These are phyloP conservation scores for Botrytis squamosa DNA, from an alignment of 2,329 filamentous ascomycete genomes.

Conservation along the genomic window DNA sequence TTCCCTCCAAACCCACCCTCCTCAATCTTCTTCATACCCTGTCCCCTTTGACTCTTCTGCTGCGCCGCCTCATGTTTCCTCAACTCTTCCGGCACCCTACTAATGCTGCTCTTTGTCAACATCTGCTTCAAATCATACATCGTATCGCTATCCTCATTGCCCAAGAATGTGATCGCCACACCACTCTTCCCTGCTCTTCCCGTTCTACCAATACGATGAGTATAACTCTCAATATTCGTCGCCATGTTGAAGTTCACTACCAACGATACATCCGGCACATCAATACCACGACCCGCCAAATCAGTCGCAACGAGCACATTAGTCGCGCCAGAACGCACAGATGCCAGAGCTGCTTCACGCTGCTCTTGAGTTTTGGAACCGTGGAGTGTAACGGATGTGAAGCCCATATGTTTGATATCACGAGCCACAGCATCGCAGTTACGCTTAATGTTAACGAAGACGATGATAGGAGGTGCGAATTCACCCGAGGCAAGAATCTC, in stretches of 20 bases:
- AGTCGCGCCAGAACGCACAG: constrained; percentile 75
- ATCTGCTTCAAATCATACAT: constrained; percentile 96
- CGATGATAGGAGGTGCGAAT: constrained; percentile 88
- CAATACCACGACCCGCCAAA: constrained; percentile 93
- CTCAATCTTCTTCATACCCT: constrained; percentile 49
- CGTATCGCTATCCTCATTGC: constrained; percentile 83
- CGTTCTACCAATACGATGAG: constrained; percentile 93
- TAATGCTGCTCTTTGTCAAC: constrained; percentile 84
- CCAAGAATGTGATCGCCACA: constrained; percentile 93
- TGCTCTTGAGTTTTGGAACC: constrained; percentile 97
- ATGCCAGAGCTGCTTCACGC: constrained; percentile 85
- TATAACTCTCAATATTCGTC: constrained; percentile 87
- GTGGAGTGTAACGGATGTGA: constrained; percentile 85
- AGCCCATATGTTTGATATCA: constrained; percentile 93
- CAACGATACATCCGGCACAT: constrained; percentile 88
- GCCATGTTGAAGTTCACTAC: constrained; percentile 99
- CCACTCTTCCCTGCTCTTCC: constrained; percentile 96
- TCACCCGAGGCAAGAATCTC: constrained; percentile 81
- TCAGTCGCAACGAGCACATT: constrained; percentile 95
- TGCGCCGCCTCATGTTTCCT: constrained; percentile 89
- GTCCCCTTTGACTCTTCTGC: constrained; percentile 62
- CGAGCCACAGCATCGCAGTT: constrained; percentile 95
- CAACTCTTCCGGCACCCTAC: constrained; percentile 86
- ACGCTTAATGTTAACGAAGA: constrained; percentile 99
- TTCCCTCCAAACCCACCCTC: constrained; percentile 42